These are phyloP conservation scores for Apiospora koreana DNA, from an alignment of 2,329 filamentous ascomycete genomes.

Conservation along the genomic window DNA sequence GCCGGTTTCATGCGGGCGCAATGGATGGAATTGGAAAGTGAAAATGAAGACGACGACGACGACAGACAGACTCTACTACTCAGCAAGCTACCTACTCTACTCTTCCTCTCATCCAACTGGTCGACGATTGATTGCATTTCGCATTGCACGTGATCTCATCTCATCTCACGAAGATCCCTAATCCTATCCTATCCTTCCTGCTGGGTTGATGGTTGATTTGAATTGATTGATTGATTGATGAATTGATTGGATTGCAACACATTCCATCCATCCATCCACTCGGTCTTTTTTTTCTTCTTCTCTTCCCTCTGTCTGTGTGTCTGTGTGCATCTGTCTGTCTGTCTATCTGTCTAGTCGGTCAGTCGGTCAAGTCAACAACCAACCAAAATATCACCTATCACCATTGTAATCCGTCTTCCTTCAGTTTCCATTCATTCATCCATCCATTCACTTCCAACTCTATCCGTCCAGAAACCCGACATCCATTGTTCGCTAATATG, in stretches of 20 bases:
- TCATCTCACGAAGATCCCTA: not conserved
- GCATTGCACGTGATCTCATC: slow-evolving; percentile 6
- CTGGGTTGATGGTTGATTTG: not conserved
- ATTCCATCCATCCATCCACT: slow-evolving; percentile 1
- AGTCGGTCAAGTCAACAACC: not conserved
- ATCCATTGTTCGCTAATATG: slow-evolving; percentile 9
- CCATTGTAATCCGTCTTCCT: not conserved
- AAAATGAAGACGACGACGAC: not conserved
- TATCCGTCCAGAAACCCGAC: not conserved
- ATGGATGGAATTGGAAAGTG: not conserved
- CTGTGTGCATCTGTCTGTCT: not conserved
- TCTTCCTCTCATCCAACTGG: not conserved
- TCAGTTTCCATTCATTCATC: not conserved
- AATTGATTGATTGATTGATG: not conserved
- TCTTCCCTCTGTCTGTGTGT: not conserved
- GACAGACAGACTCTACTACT: too few species aligned
- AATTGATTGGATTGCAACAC: not conserved
- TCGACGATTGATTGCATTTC: not conserved
- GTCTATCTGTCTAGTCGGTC: not conserved
- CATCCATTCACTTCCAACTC: not conserved
- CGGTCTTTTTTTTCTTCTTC: not conserved
- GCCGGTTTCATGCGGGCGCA: slow-evolving; percentile 5
- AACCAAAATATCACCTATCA: not conserved
- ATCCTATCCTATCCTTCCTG: not conserved
- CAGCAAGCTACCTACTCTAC: too few species aligned